Percentiles rank a stretch among this genome's conserved stretches.
Conservation (phyloP, 768 basidiomycete species). For the Xerocomus potaroensis region DNA sequence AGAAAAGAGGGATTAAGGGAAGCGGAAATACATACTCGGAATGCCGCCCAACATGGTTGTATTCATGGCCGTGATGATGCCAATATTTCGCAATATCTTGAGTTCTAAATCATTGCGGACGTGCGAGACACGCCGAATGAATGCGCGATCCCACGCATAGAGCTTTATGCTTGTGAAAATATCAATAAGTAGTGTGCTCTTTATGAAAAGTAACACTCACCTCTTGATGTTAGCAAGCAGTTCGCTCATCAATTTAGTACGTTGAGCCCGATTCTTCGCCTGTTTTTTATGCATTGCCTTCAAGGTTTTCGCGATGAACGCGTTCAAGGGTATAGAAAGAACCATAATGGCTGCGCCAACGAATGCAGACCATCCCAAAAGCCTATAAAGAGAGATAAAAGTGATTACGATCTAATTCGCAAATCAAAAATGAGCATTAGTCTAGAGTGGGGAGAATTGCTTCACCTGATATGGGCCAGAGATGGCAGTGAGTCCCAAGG, state of each 20-base stretch:
- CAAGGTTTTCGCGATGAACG: constrained; percentile 61
- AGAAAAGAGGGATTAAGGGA: not conserved
- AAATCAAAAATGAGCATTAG: not conserved
- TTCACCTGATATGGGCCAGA: constrained; percentile 82
- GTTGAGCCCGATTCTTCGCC: constrained; percentile 89
- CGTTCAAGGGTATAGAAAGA: constrained; percentile 73
- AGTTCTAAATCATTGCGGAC: constrained; percentile 83
- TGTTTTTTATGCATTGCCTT: constrained; percentile 81
- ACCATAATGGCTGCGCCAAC: constrained; percentile 87
- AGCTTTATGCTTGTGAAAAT: constrained; percentile 62
- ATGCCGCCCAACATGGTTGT: constrained; percentile 64
- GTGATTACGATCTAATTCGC: constrained; percentile 68
- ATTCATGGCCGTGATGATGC: constrained; percentile 64
- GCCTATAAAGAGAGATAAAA: constrained; percentile 82
- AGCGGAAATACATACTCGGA: constrained; percentile 37
- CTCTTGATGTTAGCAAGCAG: constrained; percentile 89
- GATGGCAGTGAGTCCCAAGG: constrained; percentile 78
- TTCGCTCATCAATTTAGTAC: constrained; percentile 88
- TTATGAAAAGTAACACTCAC: constrained; percentile 26
- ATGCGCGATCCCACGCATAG: constrained; percentile 94
- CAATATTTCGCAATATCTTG: constrained; percentile 78
- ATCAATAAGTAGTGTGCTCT: not conserved
- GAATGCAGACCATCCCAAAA: constrained; percentile 90
- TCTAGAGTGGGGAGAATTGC: not conserved
- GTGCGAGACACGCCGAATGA: constrained; percentile 70